Base-by-base conservation (phyloP, 2,329 filamentous ascomycete species). In the Penicillium sp. region DNA sequence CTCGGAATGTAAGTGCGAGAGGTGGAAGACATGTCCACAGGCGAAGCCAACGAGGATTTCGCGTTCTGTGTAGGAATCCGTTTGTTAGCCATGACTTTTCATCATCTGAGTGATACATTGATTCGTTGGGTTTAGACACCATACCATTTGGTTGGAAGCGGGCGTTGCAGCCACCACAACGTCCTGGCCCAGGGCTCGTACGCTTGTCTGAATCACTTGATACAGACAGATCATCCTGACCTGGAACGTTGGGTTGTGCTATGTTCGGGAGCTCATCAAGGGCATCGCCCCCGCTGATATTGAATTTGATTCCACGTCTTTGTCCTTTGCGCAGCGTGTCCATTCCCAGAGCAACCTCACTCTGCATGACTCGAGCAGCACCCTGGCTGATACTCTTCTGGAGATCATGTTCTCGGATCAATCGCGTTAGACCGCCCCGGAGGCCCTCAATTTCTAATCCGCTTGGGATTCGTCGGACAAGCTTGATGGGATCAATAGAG, bases 321-420 rank as follows among this genome's bases (percentile, higher is more conserved):
- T 96, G 91, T 0, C 94, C 92, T 14, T 82, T 86, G 0, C 94
- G 86, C 20, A 98, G 81, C 4, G 87, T 88, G 53, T 89, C 89
- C 84, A 98, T 96, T 0, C 90, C 92, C 4, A 85, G 83, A 0
- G 89, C 88, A 0, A 99, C 94, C 76, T 99, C 95, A 58, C 93
- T 92, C 53, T 90, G 83, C 43, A 98, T 81, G 0, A 98, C 93
- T 56, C 87, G 86, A 0, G 95, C 93, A 3, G 96, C 95, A 0
- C 95, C 95, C 45, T 90, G 88, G 64, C 90, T 94, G 72, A 99
- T 97, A 68, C 90, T 95, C 72, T 91, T 88, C 77, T 98, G 95
- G 47, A 99, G 90, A 72, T 98, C 95, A 72, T 97, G 93, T 76
- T 99, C 95, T 68, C 94, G 89, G 73, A 99, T 90, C 81, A 99